Conservation (phyloP, 2,329 filamentous ascomycete species). For the Ramularia endophylla region DNA sequence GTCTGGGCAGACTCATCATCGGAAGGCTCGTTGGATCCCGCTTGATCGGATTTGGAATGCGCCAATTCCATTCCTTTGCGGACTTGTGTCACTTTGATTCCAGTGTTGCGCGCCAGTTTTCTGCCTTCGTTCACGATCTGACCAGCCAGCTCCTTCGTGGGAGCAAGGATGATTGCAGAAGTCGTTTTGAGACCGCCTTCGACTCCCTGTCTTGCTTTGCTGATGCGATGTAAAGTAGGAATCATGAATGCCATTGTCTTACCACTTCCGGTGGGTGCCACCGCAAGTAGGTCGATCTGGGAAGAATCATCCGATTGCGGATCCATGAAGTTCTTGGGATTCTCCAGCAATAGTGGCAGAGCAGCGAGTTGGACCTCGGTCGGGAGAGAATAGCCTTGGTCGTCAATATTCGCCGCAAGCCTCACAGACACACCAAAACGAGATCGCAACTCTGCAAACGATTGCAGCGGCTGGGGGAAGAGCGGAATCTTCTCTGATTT, state of each 20-base stretch:
- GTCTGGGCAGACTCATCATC: conserved; percentile 25
- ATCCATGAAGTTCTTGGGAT: conserved; percentile 46
- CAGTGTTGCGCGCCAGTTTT: conserved; percentile 72
- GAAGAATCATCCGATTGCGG: conserved; percentile 21
- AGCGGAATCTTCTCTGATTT: conserved; percentile 51
- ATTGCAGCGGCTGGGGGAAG: conserved; percentile 71
- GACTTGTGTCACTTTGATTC: conserved; percentile 74
- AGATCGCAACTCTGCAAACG: conserved; percentile 66
- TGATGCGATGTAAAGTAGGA: conserved; percentile 71
- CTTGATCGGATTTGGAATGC: conserved; percentile 36
- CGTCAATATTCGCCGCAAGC: conserved; percentile 69
- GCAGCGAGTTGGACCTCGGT: conserved; percentile 91
- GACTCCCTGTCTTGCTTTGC: conserved; percentile 26
- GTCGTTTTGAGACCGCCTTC: conserved; percentile 16
- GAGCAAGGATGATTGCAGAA: conserved; percentile 42
- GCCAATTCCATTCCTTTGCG: conserved; percentile 71
- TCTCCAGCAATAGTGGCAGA: conserved; percentile 66
- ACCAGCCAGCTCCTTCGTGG: conserved; percentile 45
- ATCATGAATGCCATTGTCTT: conserved; percentile 94
- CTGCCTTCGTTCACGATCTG: conserved; percentile 63
- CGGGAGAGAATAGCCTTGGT: conserved; percentile 80
- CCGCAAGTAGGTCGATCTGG: conserved; percentile 68
- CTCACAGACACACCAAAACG: conserved; percentile 68
- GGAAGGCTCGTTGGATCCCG: conserved; percentile 30
- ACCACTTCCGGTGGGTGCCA: conserved; percentile 92